Conservation (phyloP, 129 eudicot species). For the Helianthus tuberosus region DNA sequence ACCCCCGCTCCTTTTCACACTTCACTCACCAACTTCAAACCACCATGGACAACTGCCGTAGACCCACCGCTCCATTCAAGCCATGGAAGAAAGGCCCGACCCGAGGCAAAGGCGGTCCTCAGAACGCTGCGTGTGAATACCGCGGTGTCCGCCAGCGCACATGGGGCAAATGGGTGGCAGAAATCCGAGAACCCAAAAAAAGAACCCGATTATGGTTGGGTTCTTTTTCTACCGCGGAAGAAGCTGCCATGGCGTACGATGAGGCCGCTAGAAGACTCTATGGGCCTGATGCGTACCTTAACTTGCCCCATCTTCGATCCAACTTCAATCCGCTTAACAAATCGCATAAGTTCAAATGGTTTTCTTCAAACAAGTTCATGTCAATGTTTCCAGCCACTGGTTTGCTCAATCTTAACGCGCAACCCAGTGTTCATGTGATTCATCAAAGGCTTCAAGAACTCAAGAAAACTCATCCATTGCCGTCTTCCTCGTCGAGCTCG, state of each 20-base stretch:
- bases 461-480: constrained; percentile 49
- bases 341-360: constrained; percentile 87
- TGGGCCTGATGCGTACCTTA: constrained; percentile 93
- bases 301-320: constrained; percentile 80
- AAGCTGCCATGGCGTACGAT: constrained; percentile 94
- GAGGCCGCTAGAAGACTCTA: constrained; percentile 91
- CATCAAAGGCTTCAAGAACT: constrained; percentile 91
- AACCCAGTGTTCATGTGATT: constrained; percentile 87
- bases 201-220: constrained; percentile 87
- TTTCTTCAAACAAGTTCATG: constrained; percentile 62
- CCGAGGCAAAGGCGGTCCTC: constrained; percentile 96
- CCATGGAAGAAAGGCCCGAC: constrained; percentile 99
- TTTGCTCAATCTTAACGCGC: constrained; percentile 78
- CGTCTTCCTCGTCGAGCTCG: constrained; percentile 59
- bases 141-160: constrained; percentile 94
- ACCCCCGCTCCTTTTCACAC: constrained; percentile 60
- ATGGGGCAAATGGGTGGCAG: constrained; percentile 99
- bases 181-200: constrained; percentile 92
- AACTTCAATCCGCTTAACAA: constrained; percentile 83
- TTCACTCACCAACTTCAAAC: constrained; percentile 29
- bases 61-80: constrained; percentile 59
- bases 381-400: constrained; percentile 68
- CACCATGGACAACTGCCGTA: constrained; percentile 63
- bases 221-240: constrained; percentile 88
- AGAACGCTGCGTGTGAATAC: constrained; percentile 80